A percentile compares a stretch with the other conserved stretches of the same genome.
Conservation (phyloP, 2,329 filamentous ascomycete species). For the Paraconiothyrium brasiliense region DNA sequence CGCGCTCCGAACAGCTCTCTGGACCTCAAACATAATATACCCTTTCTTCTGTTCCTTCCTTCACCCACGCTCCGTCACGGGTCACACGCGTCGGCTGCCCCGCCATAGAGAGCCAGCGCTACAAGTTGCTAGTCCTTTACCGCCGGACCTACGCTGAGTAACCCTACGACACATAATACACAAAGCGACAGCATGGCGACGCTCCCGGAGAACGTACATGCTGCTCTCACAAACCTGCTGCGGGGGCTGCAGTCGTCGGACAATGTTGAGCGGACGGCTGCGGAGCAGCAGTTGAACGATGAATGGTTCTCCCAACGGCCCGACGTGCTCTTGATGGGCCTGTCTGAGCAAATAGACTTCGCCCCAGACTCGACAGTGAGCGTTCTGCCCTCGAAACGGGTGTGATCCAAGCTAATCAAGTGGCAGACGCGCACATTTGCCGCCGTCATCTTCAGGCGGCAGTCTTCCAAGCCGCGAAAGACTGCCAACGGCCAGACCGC, state of each 20-base stretch:
- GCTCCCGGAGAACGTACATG: slow-evolving; percentile 82
- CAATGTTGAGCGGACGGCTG: slow-evolving; percentile 83
- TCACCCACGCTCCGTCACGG: not conserved
- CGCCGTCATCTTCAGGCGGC: slow-evolving; percentile 92
- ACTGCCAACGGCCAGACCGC: slow-evolving; percentile 73
- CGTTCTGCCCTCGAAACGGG: not conserved
- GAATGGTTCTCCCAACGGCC: slow-evolving; percentile 87
- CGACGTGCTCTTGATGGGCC: slow-evolving; percentile 89
- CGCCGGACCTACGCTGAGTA: slow-evolving; percentile 12
- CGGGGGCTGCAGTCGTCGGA: slow-evolving; percentile 89
- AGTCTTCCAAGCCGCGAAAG: slow-evolving; percentile 88
- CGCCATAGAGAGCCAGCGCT: slow-evolving; percentile 11
- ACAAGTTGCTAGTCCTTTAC: slow-evolving; percentile 8
- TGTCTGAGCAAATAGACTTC: slow-evolving; percentile 88
- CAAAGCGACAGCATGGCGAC: slow-evolving; percentile 73
- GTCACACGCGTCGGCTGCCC: slow-evolving; percentile 7
- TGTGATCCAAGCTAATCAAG: not conserved
- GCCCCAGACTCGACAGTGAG: slow-evolving; percentile 77
- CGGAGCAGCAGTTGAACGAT: slow-evolving; percentile 88
- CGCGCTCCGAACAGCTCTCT: slow-evolving; percentile 5
- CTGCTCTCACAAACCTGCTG: slow-evolving; percentile 85
- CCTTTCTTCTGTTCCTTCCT: not conserved
- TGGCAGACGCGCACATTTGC: slow-evolving; percentile 87
- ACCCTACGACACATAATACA: slow-evolving; percentile 26
- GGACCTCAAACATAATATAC: not conserved